These are phyloP conservation scores for Diaporthe destruens DNA, from an alignment of 2,329 filamentous ascomycete genomes.

Conservation along the genomic window DNA sequence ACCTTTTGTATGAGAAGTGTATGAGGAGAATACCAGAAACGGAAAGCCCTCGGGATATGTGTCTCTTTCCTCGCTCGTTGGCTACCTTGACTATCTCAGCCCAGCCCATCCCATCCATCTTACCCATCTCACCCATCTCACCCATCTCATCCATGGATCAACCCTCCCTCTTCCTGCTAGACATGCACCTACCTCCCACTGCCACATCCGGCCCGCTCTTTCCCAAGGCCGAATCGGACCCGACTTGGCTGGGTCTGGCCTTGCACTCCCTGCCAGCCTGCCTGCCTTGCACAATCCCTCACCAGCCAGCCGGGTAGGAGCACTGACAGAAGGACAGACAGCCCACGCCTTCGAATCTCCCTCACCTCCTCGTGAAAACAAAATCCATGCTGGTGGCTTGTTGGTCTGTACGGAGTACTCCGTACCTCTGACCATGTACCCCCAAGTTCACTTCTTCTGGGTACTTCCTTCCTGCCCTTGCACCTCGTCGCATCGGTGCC, in stretches of 20 bases:
- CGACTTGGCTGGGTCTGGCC: background rate
- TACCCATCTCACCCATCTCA: background rate
- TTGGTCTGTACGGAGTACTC: background rate
- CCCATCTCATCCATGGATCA: background rate
- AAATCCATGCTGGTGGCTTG: constrained; percentile 15
- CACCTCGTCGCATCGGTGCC: constrained; percentile 14
- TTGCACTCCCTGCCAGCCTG: too few species aligned
- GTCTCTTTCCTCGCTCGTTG: constrained; percentile 2
- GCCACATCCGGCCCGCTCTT: constrained; percentile 23
- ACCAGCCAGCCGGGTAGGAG: background rate
- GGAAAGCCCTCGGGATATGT: background rate
- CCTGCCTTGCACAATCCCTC: constrained; percentile 1
- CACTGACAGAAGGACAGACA: background rate
- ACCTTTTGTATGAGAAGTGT: background rate
- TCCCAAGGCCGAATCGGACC: constrained; percentile 5
- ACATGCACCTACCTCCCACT: constrained; percentile 5
- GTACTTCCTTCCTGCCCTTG: background rate
- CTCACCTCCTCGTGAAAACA: background rate
- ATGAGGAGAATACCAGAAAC: background rate
- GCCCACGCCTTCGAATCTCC: constrained; percentile 16
- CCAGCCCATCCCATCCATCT: constrained; percentile 10
- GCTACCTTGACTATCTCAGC: constrained; percentile 9
- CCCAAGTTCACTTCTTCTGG: constrained; percentile 12
- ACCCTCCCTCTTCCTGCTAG: background rate
- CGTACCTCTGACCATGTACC: constrained; percentile 32